Evolutionary conservation across 768 basidiomycete species (phyloP), one percentile per base, ranked within the genome.

Genomic region (Pleurotus cornucopiae): DNA sequence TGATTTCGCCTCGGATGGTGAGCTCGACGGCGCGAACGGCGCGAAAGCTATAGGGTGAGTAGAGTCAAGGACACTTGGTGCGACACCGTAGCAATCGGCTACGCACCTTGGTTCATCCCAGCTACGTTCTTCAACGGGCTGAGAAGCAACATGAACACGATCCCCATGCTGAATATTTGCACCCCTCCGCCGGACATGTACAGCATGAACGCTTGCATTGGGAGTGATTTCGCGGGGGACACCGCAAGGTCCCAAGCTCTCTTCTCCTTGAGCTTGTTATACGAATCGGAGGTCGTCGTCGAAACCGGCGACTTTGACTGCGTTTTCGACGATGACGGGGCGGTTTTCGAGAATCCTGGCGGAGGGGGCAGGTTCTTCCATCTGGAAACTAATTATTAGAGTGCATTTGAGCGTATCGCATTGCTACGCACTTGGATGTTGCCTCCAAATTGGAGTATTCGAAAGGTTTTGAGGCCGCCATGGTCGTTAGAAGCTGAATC

Each of bases 181-280:
- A 98, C 89, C 49, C 93, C 92, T 11, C 92, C 88, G 37, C 95
- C 95, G 18, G 94, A 95, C 90, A 98, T 96, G 81, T 98, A 98
- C 34, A 98, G 79, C 95, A 98, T 98, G 74, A 98, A 89, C 4
- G 88, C 93, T 66, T 98, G 94, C 95, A 97, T 97, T 3, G 94
- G 94, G 23, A 98, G 78, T 12, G 86, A 84, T 71, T 98, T 97
- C 34, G 90, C 91, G 1, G 94, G 94, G 3, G 82, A 75, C 48
- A 86, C 80, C 39, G 92, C 92, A 41, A 91, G 76, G 59, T 93
- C 91, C 89, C 92, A 91, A 43, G 92, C 92, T 23, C 90, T 85
- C 63, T 81, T 86, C 60, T 82, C 82, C 66, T 92, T 91, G 58
- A 94, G 74, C 20, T 72, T 68, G 60, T 87, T 81, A 61, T 90